A percentile compares a stretch with the other conserved stretches of the same genome.
Conservation (phyloP, 1,284 basidiomycete species). For the Ustanciosporium gigantosporum region DNA sequence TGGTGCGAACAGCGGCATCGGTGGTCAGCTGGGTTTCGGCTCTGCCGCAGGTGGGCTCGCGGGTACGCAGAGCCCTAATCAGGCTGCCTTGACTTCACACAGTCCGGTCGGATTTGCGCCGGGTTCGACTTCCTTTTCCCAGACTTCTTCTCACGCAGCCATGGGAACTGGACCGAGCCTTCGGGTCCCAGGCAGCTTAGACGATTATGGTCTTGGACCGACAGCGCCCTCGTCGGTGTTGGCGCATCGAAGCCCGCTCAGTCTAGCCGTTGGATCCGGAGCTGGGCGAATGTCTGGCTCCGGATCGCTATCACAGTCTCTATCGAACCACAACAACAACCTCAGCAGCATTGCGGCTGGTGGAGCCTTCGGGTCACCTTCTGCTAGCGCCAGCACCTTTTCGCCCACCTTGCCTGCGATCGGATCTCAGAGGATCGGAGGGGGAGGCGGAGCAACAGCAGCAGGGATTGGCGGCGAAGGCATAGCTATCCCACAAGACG, state of each 20-base stretch:
- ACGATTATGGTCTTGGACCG: constrained; percentile 43
- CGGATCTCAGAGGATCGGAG: constrained; percentile 10
- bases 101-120: no score
- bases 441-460: constrained; percentile 3
- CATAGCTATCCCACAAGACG: not conserved
- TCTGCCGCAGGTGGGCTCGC: not conserved
- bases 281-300: constrained; percentile 9
- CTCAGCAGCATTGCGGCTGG: no score
- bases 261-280: constrained; percentile 11
- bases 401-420: constrained; percentile 26
- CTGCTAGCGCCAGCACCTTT: constrained; percentile 8
- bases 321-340: constrained; percentile 9
- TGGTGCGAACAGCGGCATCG: not conserved
- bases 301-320: constrained; percentile 20
- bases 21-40: not conserved
- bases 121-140: not conserved
- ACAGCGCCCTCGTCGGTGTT: constrained; percentile 49
- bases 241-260: constrained; percentile 26
- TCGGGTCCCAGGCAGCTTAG: constrained; percentile 11
- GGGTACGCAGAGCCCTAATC: not conserved
- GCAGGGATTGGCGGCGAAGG: constrained; percentile 15
- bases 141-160: constrained; percentile 9
- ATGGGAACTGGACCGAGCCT: constrained; percentile 2
- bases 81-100: no score
- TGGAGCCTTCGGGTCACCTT: constrained; percentile 27